These are phyloP conservation scores for Cucurbita moschata DNA, from an alignment of 306 rosid genomes.

Conservation along the genomic window DNA sequence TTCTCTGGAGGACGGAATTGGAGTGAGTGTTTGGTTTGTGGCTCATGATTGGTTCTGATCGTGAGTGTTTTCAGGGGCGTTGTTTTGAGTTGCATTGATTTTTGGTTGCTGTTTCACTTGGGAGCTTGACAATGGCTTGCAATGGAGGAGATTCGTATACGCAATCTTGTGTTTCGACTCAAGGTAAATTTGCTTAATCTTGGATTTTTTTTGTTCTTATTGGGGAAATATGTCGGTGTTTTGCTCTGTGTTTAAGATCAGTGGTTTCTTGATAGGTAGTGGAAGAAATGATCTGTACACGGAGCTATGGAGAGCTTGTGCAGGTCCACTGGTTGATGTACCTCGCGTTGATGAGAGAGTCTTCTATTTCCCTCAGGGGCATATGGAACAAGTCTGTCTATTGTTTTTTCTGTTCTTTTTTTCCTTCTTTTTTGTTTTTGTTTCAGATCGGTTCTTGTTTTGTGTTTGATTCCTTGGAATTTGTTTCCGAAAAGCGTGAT, in stretches of 20 bases:
- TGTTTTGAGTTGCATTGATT: slow-evolving; percentile 1
- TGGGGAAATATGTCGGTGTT: neutral
- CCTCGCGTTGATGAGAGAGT: slow-evolving; percentile 54
- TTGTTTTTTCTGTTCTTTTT: neutral
- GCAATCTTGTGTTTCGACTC: slow-evolving; percentile 27
- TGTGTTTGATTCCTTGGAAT: neutral
- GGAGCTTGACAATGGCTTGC: slow-evolving; percentile 43
- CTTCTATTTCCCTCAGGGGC: slow-evolving; percentile 86
- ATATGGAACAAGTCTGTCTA: slow-evolving; percentile 67
- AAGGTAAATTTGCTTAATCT: slow-evolving; percentile 29
- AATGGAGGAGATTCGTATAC: slow-evolving; percentile 36
- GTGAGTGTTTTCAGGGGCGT: neutral
- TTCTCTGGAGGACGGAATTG: neutral
- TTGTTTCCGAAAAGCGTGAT: neutral
- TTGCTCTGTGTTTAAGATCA: neutral
- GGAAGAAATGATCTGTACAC: slow-evolving; percentile 41
- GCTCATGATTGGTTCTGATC: slow-evolving; percentile 5
- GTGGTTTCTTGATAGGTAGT: slow-evolving; percentile 13
- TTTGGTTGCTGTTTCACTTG: slow-evolving; percentile 17
- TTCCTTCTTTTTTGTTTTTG: neutral
- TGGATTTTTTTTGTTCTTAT: neutral
- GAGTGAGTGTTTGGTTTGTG: neutral
- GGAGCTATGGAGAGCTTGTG: slow-evolving; percentile 70
- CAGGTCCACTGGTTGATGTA: slow-evolving; percentile 84
- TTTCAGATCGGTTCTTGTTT: slow-evolving; percentile 14